Evolutionary conservation across 148 eudicot genomes (phyloP), one percentile per base, ranked within the genome.

Genomic region (Vaccinium darrowii): DNA sequence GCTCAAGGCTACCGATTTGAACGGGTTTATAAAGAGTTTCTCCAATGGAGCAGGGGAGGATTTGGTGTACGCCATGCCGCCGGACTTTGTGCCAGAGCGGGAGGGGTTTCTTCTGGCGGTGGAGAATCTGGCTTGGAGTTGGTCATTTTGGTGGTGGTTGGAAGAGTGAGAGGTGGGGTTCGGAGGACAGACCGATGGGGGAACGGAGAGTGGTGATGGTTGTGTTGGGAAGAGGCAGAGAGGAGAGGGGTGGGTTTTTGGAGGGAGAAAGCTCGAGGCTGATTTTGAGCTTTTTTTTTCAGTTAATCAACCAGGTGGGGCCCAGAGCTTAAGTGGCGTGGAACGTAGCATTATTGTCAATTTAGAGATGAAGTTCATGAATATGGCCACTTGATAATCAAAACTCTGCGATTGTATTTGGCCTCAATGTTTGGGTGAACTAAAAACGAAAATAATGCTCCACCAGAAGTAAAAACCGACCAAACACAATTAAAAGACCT

Each of bases 51-150:
- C 93, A 13, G 95, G 88, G 30, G 91, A 88, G 89, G 98, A 91
- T 85, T 87, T 95, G 90, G 94, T 91, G 57, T 79, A 84, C 79
- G 86, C 50, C 76, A 79, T 88, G 51, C 98, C 96, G 11, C 85
- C 78, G 79, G 98, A 95, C 83, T 95, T 89, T 89, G 92, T 88
- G 86, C 87, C 56, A 33, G 91, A 88, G 81, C 98, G 96, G 65
- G 80, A 80, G 47, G 91, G 90, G 76, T 95, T 95, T 52, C 79
- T 95, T 84, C 89, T 89, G 8, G 81, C 84, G 69, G 98, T 95
- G 81, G 76, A 86, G 90, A 92, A 90, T 63, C 83, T 16, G 27
- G 91, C 87, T 88, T 94, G 88, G 88, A 27, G 60, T 95, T 94
- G 95, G 97, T 94, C 43, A 39, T 39, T 0, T 39, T 39, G 43